Evolutionary conservation across 352 stramenopile species (phyloP), one percentile per base, ranked within the genome.

Genomic region (Globisporangium alternatum): DNA sequence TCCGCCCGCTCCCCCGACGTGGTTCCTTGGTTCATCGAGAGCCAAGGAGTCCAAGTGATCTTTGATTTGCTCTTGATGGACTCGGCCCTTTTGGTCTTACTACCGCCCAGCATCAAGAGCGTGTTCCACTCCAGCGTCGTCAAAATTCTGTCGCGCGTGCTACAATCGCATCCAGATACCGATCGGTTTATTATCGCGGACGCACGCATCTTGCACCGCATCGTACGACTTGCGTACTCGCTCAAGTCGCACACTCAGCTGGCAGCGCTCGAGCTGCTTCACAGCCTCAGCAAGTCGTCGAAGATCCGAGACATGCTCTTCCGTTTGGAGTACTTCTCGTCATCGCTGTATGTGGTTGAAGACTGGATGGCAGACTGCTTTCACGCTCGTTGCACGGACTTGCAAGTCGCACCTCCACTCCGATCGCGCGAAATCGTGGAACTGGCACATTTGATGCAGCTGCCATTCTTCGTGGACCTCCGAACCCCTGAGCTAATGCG

Each of bases 401-500:
- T 69, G 30, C 56, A 56, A 51, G 43, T 73, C 28, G 31, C 64
- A 0, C 69, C 63, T 19, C 21, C 59, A 17, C 60, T 77, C 19
- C 49, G 55, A 2, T 69, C 59, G 43, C 52, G 67, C 28, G 56
- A 48, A 2, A 52, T 71, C 13, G 44, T 68, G 12, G 22, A 70
- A 39, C 51, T 79, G 5, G 56, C 70, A 10, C 66, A 75, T 28
- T 3, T 79, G 25, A 52, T 51, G 6, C 70, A 70, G 22, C 15
- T 79, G 22, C 69, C 72, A 2, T 70, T 75, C 45, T 77, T 79
- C 45, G 51, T 65, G 15, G 72, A 76, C 19, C 51, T 79, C 1
- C 70, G 41, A 12, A 65, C 30, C 17, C 41, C 64, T 5, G 69
- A 77, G 49, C 31, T 79, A 8, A 61, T 77, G 12, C 68, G 70